A percentile compares a stretch with the other conserved stretches of the same genome.
phyloP scores from a whole-genome alignment of 495 filamentous ascomycete genomes.

The Pyrenula aspistea region DNA sequence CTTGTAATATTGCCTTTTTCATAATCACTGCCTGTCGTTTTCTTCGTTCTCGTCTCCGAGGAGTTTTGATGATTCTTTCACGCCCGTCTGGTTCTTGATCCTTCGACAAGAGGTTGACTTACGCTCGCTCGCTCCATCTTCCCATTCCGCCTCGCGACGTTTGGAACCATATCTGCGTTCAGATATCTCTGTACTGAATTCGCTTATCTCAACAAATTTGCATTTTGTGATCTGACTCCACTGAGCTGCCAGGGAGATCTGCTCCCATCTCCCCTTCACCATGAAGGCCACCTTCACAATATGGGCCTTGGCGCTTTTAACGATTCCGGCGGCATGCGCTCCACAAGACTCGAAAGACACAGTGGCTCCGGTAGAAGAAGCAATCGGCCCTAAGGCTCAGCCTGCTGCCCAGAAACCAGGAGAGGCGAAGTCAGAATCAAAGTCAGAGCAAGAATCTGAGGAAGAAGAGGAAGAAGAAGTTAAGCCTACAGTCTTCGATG shows the following conservation, averaged over 20 bases:
- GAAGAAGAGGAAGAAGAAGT: background rate
- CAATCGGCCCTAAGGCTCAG: slow-evolving; percentile 10
- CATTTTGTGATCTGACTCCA: background rate
- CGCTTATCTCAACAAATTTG: no score
- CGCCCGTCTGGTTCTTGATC: no score
- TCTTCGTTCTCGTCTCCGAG: no score
- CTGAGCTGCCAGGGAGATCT: background rate
- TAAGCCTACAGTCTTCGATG: slow-evolving; percentile 61
- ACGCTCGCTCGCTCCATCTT: no score
- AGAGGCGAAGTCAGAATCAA: background rate
- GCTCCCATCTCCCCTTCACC: background rate
- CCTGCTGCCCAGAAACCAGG: slow-evolving; percentile 1
- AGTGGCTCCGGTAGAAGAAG: slow-evolving; percentile 4
- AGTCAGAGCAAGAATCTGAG: background rate
- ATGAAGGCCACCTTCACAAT: background rate
- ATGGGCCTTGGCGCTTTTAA: background rate
- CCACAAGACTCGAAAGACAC: background rate
- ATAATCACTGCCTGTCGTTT: no score
- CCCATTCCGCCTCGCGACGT: no score
- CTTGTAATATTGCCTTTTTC: no score
- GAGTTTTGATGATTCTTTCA: no score
- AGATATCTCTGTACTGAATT: no score
- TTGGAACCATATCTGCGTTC: no score
- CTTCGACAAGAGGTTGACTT: no score
- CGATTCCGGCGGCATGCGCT: background rate